Base-by-base conservation (phyloP, 2,329 filamentous ascomycete species). In the Rhinocladiella similis region DNA sequence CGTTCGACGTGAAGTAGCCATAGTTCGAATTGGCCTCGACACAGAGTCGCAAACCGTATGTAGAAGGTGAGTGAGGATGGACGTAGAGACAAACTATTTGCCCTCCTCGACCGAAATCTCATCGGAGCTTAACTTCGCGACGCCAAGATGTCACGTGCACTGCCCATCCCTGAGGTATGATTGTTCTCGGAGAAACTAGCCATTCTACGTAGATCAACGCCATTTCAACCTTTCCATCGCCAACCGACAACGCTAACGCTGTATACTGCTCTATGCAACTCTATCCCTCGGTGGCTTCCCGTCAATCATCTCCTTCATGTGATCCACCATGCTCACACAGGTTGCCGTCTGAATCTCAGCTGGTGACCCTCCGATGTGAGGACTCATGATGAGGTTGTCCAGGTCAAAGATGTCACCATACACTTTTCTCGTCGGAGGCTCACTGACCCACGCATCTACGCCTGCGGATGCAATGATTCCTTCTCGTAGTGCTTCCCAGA, bases 311-410 rank as follows among this genome's bases (percentile, higher is more conserved):
- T 57, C 54, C 29, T 27, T 57, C 54, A 57, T 57, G 13, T 49
- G 54, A 27, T 57, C 54, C 19, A 50, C 51, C 54, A 57, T 57
- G 47, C 54, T 53, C 1, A 49, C 49, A 42, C 54, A 57, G 25
- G 54, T 57, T n/a, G 54, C 54, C 16, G 20, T 47, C 22, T 47
- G 45, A 10, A 47, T 33, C 20, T 25, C 36, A n/a, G 47, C 47
- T 1, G 36, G 47, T 14, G 77, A 72, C 1, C 76, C 77, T 7
- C 78, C 78, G 42, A 79, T 72, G 53, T 79, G 76, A 5, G 77
- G 76, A 3, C 74, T 77, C 53, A 73, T 73, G 5, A 77, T 59
- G 5, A 73, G 70, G 3, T 72, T 70, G 14, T 61, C 48, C 43
- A 64, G 61, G 4, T 69, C 62, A 71, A 72, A 75, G 0, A 76